Percentiles rank a stretch among this genome's conserved stretches.
Evolutionary conservation across 139 green algal genomes (phyloP).

Genomic region (Picochlorum sp.): DNA sequence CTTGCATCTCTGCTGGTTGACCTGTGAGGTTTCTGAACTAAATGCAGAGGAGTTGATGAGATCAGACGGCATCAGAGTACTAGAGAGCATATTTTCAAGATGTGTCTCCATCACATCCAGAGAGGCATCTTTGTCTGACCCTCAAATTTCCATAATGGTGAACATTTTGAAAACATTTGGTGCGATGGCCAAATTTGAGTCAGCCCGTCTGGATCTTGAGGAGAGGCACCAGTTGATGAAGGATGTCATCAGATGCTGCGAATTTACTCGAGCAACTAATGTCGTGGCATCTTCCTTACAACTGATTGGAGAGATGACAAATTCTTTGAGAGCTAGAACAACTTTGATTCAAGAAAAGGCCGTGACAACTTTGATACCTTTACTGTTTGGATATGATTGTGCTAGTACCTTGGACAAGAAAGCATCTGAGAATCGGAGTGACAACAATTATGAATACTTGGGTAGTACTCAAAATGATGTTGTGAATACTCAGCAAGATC

Average conservation of each 20-base stretch:
- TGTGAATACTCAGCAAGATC: too few relatives aligned
- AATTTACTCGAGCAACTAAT: constrained; percentile 40
- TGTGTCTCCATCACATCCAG: constrained; percentile 55
- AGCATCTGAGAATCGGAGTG: neutral
- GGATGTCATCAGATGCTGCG: constrained; percentile 37
- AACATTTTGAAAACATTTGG: constrained; percentile 56
- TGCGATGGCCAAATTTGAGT: constrained; percentile 48
- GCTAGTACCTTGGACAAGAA: constrained; percentile 35
- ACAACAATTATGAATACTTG: constrained; percentile 13
- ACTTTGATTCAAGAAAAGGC: constrained; percentile 48
- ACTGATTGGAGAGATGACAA: constrained; percentile 43
- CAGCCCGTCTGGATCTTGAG: constrained; percentile 37
- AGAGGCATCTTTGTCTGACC: constrained; percentile 30
- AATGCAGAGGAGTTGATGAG: constrained; percentile 86
- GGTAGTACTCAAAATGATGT: too few relatives aligned
- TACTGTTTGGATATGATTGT: constrained; percentile 71
- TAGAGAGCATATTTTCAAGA: constrained; percentile 61
- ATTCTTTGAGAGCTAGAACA: constrained; percentile 40
- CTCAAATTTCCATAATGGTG: constrained; percentile 45
- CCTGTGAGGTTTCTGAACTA: constrained; percentile 57
- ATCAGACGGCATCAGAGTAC: constrained; percentile 53
- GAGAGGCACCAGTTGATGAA: constrained; percentile 16
- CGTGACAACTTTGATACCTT: constrained; percentile 57
- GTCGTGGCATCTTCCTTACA: constrained; percentile 72
- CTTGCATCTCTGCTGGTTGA: constrained; percentile 85